These are phyloP conservation scores for Mycena indigotica DNA, from an alignment of 768 basidiomycete genomes.

Conservation along the genomic window DNA sequence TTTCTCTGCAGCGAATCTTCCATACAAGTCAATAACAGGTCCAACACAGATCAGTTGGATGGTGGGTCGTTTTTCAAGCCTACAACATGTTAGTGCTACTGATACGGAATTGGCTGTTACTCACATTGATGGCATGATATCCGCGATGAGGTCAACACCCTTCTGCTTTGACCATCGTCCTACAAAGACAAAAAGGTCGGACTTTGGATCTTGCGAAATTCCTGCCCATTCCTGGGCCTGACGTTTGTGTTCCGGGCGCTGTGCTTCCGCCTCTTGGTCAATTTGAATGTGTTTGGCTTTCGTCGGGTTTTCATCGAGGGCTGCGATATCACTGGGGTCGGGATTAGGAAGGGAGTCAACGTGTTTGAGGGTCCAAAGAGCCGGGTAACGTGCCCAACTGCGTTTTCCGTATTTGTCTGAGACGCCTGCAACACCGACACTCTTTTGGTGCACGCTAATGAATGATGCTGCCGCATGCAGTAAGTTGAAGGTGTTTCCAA, in stretches of 20 bases:
- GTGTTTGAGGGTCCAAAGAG: conserved; percentile 93
- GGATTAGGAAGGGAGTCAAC: conserved; percentile 96
- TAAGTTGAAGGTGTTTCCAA: conserved; percentile 96
- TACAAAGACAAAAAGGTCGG: conserved; percentile 93
- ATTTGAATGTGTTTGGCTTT: conserved; percentile 73
- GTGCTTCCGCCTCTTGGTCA: conserved; percentile 82
- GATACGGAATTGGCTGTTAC: conserved; percentile 31
- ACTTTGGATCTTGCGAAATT: conserved; percentile 86
- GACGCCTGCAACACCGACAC: conserved; percentile 91
- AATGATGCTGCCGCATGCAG: conserved; percentile 92
- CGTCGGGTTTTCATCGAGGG: conserved; percentile 78
- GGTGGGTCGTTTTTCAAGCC: conserved; percentile 80
- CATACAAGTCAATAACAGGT: conserved; percentile 94
- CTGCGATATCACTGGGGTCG: conserved; percentile 92
- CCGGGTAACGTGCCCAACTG: conserved; percentile 95
- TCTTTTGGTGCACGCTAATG: conserved; percentile 92
- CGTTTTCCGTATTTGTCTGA: conserved; percentile 98
- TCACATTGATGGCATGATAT: conserved; percentile 88
- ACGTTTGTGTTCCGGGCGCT: conserved; percentile 86
- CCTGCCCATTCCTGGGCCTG: conserved; percentile 96
- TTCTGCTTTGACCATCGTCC: conserved; percentile 99
- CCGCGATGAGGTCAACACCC: conserved; percentile 95
- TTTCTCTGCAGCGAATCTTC: conserved; percentile 94
- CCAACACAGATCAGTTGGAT: conserved; percentile 90
- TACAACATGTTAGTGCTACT: conserved; percentile 31